Conservation (phyloP, 176 grass and related monocot species). For the Sorghum bicolor region Sorghum_bicolor_NCBIv3 NC_012877.2:11305501-11306000, state of each 20-base stretch:
- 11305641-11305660: background rate
- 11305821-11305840: background rate
- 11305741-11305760: background rate
- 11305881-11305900: background rate
- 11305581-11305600: constrained; percentile 50
- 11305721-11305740: background rate
- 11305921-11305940: background rate
- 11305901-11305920: background rate
- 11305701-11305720: background rate
- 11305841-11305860: background rate
- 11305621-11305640: constrained; percentile 29
- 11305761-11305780: background rate
- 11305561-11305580: constrained; percentile 40
- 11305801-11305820: background rate
- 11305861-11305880: background rate
- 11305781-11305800: background rate
- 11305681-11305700: constrained; percentile 1
- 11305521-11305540: constrained; percentile 35
- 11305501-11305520: constrained; percentile 36
- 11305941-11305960: background rate
- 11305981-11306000: background rate
- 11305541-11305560: constrained; percentile 34
- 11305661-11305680: background rate
- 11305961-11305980: background rate
- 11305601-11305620: constrained; percentile 21